Percentiles rank a stretch among this genome's conserved stretches.
phyloP scores from a whole-genome alignment of 352 stramenopile species.

The Globisporangium orthogonon region DNA sequence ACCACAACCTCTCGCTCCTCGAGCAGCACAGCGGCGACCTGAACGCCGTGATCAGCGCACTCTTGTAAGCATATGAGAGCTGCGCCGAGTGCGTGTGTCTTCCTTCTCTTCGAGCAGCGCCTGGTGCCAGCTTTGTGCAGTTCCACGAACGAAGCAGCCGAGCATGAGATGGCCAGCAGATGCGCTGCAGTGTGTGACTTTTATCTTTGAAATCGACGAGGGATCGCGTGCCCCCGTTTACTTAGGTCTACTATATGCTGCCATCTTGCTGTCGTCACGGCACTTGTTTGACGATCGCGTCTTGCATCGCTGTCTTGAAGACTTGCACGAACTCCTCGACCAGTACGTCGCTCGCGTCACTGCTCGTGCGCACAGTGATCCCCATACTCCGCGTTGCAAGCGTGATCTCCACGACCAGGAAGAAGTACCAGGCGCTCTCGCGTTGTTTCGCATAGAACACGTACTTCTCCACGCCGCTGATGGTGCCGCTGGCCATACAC shows the following conservation, averaged over 20 bases:
- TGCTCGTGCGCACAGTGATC: constrained; percentile 42
- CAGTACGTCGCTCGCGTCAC: constrained; percentile 33
- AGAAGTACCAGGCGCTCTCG: constrained; percentile 39
- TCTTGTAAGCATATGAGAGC: constrained; percentile 19
- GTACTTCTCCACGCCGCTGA: constrained; percentile 65
- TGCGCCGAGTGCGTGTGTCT: neutral
- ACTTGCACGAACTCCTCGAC: constrained; percentile 41
- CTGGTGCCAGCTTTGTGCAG: neutral
- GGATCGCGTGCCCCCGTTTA: neutral
- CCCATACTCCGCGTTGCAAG: constrained; percentile 25
- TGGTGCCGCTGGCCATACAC: constrained; percentile 71
- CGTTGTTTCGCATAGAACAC: constrained; percentile 71
- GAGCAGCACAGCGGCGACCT: constrained; percentile 56
- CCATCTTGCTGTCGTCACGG: neutral
- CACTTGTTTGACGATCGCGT: constrained; percentile 1
- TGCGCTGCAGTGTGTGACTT: neutral
- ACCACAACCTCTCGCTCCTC: constrained; percentile 50
- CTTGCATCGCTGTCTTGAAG: constrained; percentile 19
- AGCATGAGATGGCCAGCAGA: neutral
- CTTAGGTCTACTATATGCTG: neutral
- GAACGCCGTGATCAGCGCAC: constrained; percentile 50
- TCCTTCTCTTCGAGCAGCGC: neutral
- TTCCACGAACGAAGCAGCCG: neutral
- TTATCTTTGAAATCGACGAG: neutral
- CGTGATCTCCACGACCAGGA: constrained; percentile 44